Evolutionary conservation across 2,329 filamentous ascomycete species (phyloP), one percentile per base, ranked within the genome.

Genomic region (Colletotrichum sp.): DNA sequence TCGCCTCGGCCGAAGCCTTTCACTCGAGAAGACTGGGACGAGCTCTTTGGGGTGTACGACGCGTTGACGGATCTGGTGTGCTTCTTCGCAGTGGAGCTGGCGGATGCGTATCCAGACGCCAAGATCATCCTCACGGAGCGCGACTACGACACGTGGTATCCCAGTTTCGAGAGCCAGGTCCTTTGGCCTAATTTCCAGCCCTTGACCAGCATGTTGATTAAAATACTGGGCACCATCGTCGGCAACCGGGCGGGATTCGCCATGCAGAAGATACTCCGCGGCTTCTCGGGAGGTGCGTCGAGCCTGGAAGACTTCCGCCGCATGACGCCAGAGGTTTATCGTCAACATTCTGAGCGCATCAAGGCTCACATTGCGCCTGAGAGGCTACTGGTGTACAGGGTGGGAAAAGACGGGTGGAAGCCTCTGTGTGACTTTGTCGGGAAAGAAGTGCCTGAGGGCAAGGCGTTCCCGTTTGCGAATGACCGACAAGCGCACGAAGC

Each of bases 401-500:
- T 72, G 6, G 71, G 74, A 12, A 68, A 83, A 66, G 83, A 87
- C 43, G 86, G 86, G 1, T 89, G 87, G 87, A 82, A 81, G 43
- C 84, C 85, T 12, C 79, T 89, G 28, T 89, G 87, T 77, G 76
- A 82, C 71, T 87, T 87, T 66, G 67, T 87, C 55, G 83, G 80
- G 0, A 84, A 83, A 43, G 78, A 82, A 8, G 78, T 84, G 4
- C 85, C 86, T 2, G 72, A 81, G 21, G 78, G 77, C 7, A 76
- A 79, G 48, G 76, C 82, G 3, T 87, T 87, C 78, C 83, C 84
- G 3, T 76, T 79, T 26, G 68, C 78, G 9, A 85, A 86, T 75
- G 82, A 85, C 48, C 67, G 74, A 26, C 75, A 52, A 14, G 61
- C 61, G 13, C 61, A 72, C 34, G 24, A 9, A 9, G 14, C 34